phyloP scores from a whole-genome alignment of 108 stramenopile species.

The Nitzschia sp. region DNA sequence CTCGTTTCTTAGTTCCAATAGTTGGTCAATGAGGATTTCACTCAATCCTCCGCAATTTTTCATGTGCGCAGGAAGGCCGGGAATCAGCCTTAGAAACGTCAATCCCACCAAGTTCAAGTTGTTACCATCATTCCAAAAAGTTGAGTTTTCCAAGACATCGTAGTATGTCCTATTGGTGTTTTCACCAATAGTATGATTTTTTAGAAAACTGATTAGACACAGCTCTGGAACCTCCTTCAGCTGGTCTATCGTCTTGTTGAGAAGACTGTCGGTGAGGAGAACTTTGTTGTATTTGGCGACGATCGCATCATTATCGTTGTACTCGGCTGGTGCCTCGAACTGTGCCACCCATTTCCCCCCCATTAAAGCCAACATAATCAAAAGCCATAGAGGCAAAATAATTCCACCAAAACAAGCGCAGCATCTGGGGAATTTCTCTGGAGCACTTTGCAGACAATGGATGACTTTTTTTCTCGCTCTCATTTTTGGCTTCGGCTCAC shows the following conservation, averaged over 20 bases:
- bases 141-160: not conserved
- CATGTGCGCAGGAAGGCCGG: not conserved
- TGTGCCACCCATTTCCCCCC: not conserved
- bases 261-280: not conserved
- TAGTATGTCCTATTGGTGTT: not conserved
- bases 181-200: not conserved
- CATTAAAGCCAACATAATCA: not conserved
- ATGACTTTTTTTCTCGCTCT: too few species aligned
- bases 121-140: not conserved
- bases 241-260: not conserved
- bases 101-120: not conserved
- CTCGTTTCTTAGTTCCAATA: not conserved
- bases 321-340: slow-evolving; percentile 3
- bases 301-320: not conserved
- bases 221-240: not conserved
- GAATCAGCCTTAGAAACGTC: not conserved
- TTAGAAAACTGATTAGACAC: not conserved
- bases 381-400: not conserved
- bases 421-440: not conserved
- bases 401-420: not conserved
- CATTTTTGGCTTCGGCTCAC: too few species aligned
- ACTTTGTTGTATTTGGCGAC: not conserved
- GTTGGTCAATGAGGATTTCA: not conserved
- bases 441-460: too few species aligned
- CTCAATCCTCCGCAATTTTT: not conserved